A percentile compares a stretch with the other conserved stretches of the same genome.
These are phyloP conservation scores for Cavenderia fasciculata DNA, from an alignment of 78 protist species.

Conservation along the genomic window DNA sequence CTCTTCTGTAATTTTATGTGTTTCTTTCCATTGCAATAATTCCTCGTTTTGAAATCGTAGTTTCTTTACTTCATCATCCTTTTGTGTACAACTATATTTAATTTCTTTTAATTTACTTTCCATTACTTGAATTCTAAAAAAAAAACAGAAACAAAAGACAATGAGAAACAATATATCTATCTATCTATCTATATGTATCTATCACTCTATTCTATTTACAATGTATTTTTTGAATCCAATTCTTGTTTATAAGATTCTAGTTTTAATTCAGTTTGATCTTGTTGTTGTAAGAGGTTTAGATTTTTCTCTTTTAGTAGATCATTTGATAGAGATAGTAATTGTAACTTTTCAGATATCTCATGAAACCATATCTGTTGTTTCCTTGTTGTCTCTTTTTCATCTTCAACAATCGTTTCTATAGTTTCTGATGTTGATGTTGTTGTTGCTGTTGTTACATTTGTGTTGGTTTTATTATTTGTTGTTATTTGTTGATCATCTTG, in stretches of 20 bases:
- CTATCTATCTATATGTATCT: not conserved
- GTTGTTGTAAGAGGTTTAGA: constrained; percentile 48
- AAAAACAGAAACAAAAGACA: too few species aligned
- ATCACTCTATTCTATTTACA: not conserved
- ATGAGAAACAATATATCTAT: not conserved
- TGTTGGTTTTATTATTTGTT: too few species aligned
- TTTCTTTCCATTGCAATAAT: constrained; percentile 50
- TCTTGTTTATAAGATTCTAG: constrained; percentile 30
- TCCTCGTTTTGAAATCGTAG: constrained; percentile 37
- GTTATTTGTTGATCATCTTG: too few species aligned
- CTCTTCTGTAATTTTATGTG: constrained; percentile 62
- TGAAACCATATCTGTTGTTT: constrained; percentile 35
- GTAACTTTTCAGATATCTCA: constrained; percentile 53
- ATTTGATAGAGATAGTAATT: constrained; percentile 1
- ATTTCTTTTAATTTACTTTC: constrained; percentile 9
- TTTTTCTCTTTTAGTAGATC: constrained; percentile 52
- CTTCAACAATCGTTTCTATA: not conserved
- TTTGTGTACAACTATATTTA: not conserved
- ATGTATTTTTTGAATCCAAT: constrained; percentile 26
- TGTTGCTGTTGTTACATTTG: not conserved
- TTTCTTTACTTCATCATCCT: constrained; percentile 43
- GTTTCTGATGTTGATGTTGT: not conserved
- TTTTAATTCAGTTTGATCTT: constrained; percentile 45
- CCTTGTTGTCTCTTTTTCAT: not conserved
- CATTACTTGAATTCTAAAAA: not conserved